Base-by-base conservation (phyloP, 78 protist genomes). In the Speleostelium caveatum region DNA sequence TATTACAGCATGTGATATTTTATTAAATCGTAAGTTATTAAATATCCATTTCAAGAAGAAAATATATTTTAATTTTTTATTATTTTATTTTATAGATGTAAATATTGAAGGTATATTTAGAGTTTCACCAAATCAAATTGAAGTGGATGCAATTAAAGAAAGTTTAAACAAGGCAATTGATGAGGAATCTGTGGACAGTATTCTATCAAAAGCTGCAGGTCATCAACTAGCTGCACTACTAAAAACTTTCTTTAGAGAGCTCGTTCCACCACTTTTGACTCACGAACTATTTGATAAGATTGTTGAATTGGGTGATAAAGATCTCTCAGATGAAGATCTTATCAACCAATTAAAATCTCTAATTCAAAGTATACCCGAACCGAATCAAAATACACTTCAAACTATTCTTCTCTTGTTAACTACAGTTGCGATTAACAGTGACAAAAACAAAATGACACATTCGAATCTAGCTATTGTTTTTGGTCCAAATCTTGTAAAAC, bases 381-480 rank as follows among this genome's bases (percentile, higher is more conserved):
- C 55, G 17, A 83, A 83, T 59, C 91, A 83, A 59, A 42, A 42
- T 30, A 83, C 72, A 0, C 26, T 83, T 22, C 91, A 83, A 83
- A 22, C 42, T n/a, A 17, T 83, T 12, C 51, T 83, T 14, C 14
- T 36, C 21, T 3, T 83, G 22, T 58, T 83, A 35, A 17, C 30
- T 0, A 14, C 7, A 0, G 60, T 83, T 33, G 71, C 67, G 4
- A 28, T 21, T 19, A 59, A 30, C 22, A 56, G 73, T 32, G 79
- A 83, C 30, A 36, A 3, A 0, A 88, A 88, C 45, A 88, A 88
- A 38, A 88, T 88, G 94, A 75, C 7, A 32, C 66, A 75, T 21
- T 58, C 86, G n/a, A 88, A 88, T 38, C 30, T 88, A 0, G 67
- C 89, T 59, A 88, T 88, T 45, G 94, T 88, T n/a, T 75, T 88